These are phyloP conservation scores for Nasturtium officinale DNA, from an alignment of 345 rosid genomes.

Conservation along the genomic window DNA sequence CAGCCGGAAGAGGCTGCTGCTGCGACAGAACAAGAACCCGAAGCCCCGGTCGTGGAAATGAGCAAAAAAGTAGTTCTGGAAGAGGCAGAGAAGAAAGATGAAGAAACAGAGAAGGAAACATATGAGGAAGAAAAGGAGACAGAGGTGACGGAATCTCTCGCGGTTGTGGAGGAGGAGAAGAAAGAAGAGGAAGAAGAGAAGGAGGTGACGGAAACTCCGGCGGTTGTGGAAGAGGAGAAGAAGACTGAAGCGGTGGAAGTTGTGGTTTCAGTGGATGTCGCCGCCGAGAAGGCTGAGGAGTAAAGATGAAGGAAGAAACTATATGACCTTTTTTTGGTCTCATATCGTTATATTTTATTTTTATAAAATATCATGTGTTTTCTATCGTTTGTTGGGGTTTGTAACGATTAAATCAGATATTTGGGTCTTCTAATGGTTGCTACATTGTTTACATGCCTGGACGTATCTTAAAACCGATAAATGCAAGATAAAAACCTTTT, in stretches of 20 bases:
- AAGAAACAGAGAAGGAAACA: slow-evolving; percentile 22
- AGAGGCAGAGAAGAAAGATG: slow-evolving; percentile 28
- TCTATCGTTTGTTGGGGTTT: slow-evolving; percentile 17
- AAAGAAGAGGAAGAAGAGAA: neutral
- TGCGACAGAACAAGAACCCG: slow-evolving; percentile 29
- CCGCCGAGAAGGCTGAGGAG: slow-evolving; percentile 28
- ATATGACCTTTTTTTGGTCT: slow-evolving; percentile 27
- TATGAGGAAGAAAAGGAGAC: slow-evolving; percentile 23
- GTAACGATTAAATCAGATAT: slow-evolving; percentile 20
- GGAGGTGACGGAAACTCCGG: slow-evolving; percentile 21
- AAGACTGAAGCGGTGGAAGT: slow-evolving; percentile 23
- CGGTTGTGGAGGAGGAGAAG: slow-evolving; percentile 27
- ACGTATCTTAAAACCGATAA: neutral
- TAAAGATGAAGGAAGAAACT: slow-evolving; percentile 21
- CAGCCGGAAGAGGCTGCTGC: slow-evolving; percentile 16
- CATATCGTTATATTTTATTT: slow-evolving; percentile 3
- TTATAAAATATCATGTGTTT: neutral
- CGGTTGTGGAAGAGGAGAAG: slow-evolving; percentile 30
- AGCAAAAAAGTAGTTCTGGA: slow-evolving; percentile 37
- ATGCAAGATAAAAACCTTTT: neutral
- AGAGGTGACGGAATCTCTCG: slow-evolving; percentile 31
- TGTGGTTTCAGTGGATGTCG: slow-evolving; percentile 17
- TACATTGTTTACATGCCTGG: slow-evolving; percentile 1
- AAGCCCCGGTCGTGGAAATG: slow-evolving; percentile 29
- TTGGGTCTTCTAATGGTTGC: slow-evolving; percentile 10